Conservation (phyloP, 495 filamentous ascomycete species). For the Cercophora scortea region DNA sequence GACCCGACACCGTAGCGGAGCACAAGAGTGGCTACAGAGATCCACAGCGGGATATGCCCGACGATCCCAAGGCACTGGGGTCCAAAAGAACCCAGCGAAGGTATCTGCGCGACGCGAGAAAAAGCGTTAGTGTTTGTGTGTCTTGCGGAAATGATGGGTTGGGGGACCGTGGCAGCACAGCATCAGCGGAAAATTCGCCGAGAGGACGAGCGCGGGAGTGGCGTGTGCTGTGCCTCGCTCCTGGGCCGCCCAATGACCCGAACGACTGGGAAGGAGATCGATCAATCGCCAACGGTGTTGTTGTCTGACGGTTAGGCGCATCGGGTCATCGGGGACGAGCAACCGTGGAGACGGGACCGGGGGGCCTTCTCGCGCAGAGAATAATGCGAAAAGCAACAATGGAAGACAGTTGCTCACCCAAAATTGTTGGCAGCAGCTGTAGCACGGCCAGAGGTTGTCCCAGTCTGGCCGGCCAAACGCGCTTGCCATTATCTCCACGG, state of each 20-base stretch:
- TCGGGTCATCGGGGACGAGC: background rate
- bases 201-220: too few relatives aligned
- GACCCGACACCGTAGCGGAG: slow-evolving; percentile 16
- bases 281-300: too few relatives aligned
- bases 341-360: background rate
- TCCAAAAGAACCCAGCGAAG: slow-evolving; percentile 17
- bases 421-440: slow-evolving; percentile 20
- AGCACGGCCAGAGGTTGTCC: slow-evolving; percentile 17
- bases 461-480: too few relatives aligned
- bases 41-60: slow-evolving; percentile 21
- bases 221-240: too few relatives aligned
- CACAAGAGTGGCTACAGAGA: slow-evolving; percentile 14
- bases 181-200: too few relatives aligned
- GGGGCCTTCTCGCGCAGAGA: background rate
- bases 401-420: slow-evolving; percentile 14
- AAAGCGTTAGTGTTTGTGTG: too few relatives aligned
- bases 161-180: too few relatives aligned
- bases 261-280: too few relatives aligned
- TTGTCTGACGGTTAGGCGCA: too few relatives aligned
- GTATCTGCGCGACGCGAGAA: slow-evolving; percentile 12
- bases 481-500: too few relatives aligned
- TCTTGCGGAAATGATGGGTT: too few relatives aligned
- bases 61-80: slow-evolving; percentile 22
- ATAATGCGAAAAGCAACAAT: background rate
- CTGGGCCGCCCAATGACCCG: too few relatives aligned